A percentile compares a stretch with the other conserved stretches of the same genome.
These are phyloP conservation scores for Geranium incanum DNA, from an alignment of 441 rosid species.

Conservation along the genomic window DNA sequence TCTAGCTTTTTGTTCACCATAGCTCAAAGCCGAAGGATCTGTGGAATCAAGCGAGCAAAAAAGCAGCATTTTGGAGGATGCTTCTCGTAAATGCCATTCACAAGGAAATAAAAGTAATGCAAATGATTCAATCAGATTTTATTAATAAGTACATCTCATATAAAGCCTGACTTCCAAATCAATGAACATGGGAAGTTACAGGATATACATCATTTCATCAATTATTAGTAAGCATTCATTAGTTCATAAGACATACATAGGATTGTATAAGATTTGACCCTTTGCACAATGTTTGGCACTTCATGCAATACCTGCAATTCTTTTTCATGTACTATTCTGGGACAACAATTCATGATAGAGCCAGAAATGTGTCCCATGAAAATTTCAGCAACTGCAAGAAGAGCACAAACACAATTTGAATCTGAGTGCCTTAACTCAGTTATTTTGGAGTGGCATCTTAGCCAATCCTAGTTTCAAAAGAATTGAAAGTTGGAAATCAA, in stretches of 20 bases:
- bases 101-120: neutral
- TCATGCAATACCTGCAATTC: neutral
- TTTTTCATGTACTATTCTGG: neutral
- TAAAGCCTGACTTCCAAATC: neutral
- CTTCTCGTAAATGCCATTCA: neutral
- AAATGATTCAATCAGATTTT: neutral
- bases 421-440: neutral
- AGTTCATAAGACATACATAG: neutral
- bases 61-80: neutral
- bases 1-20: neutral
- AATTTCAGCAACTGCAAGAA: neutral
- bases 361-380: too few relatives aligned
- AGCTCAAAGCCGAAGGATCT: neutral
- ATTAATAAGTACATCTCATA: neutral
- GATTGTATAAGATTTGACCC: neutral
- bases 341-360: neutral
- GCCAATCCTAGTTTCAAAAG: constrained; percentile 2
- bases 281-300: neutral
- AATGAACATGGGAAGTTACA: neutral
- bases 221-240: constrained; percentile 1
- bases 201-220: neutral
- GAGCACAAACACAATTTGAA: neutral
- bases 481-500: neutral
- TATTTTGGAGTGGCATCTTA: neutral
- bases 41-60: neutral